phyloP scores from a whole-genome alignment of 2,329 filamentous ascomycete genomes.

The Ophiosphaerella narmari region DNA sequence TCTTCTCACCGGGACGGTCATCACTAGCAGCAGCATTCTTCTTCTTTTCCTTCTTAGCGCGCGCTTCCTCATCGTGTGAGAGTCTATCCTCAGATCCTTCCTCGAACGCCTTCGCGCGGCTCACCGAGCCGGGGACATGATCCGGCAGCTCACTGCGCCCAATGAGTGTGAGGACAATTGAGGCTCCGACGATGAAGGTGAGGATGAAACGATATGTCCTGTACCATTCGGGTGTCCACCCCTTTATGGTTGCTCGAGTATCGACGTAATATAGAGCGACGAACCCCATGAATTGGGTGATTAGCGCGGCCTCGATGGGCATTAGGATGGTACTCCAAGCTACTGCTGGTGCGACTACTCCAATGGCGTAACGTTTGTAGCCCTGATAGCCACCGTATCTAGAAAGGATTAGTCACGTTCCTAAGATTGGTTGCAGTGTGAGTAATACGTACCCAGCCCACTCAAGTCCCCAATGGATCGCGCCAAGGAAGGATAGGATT shows the following conservation, averaged over 20 bases:
- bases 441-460: constrained; percentile 61
- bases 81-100: constrained; percentile 34
- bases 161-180: constrained; percentile 79
- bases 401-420: neutral
- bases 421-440: neutral
- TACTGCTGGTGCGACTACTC: constrained; percentile 75
- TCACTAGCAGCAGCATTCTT: constrained; percentile 29
- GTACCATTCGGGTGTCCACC: constrained; percentile 87
- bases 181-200: constrained; percentile 83
- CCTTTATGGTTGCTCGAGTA: constrained; percentile 68
- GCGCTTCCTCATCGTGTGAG: constrained; percentile 37
- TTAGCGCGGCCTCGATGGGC: constrained; percentile 82
- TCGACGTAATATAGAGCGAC: constrained; percentile 86
- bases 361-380: constrained; percentile 81
- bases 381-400: constrained; percentile 66
- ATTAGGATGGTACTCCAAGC: constrained; percentile 91
- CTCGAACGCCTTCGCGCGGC: constrained; percentile 57
- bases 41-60: constrained; percentile 20
- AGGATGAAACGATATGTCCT: constrained; percentile 87
- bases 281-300: constrained; percentile 84
- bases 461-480: constrained; percentile 92
- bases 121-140: constrained; percentile 51
- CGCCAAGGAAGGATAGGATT: constrained; percentile 91
- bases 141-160: constrained; percentile 77
- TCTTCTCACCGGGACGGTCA: constrained; percentile 1